Evolutionary conservation across 768 basidiomycete species (phyloP).

Genomic region (Rhizopogon rudus): DNA sequence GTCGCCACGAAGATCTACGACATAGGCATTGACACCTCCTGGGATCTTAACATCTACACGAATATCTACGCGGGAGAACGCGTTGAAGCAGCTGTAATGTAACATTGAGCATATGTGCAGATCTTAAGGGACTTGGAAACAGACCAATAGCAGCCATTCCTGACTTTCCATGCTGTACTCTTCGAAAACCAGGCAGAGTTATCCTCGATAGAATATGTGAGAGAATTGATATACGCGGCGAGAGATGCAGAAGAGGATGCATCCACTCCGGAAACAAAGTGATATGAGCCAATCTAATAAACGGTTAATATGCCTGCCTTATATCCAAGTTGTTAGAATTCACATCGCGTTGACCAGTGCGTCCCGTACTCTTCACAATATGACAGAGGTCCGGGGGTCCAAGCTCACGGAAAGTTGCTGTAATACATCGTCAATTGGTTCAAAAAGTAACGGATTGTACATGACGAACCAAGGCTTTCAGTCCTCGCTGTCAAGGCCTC

Average conservation of each 20-base stretch:
- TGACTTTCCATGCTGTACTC: constrained; percentile 81
- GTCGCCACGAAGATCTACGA: constrained; percentile 91
- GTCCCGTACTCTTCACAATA: constrained; percentile 87
- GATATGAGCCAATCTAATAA: constrained; percentile 85
- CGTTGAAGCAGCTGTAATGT: constrained; percentile 82
- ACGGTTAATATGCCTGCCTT: not conserved
- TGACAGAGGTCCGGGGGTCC: constrained; percentile 97
- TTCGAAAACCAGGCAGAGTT: constrained; percentile 90
- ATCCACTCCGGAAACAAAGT: constrained; percentile 98
- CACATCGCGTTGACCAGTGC: constrained; percentile 83
- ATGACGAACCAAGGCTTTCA: constrained; percentile 77
- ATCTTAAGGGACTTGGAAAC: constrained; percentile 15
- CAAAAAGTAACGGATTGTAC: not conserved
- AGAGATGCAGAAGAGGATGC: constrained; percentile 96
- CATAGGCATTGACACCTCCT: constrained; percentile 92
- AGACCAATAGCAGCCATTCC: constrained; percentile 90
- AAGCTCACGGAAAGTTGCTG: constrained; percentile 94
- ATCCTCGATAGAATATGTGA: constrained; percentile 95
- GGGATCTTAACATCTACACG: constrained; percentile 98
- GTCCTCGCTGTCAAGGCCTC: constrained; percentile 88
- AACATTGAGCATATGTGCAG: not conserved
- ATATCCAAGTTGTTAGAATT: constrained; percentile 24
- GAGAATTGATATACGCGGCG: constrained; percentile 96
- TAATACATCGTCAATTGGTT: constrained; percentile 5
- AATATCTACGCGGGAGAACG: constrained; percentile 94